Evolutionary conservation across 306 rosid genomes (phyloP).

Genomic region (Gynostemma pentaphyllum): DNA sequence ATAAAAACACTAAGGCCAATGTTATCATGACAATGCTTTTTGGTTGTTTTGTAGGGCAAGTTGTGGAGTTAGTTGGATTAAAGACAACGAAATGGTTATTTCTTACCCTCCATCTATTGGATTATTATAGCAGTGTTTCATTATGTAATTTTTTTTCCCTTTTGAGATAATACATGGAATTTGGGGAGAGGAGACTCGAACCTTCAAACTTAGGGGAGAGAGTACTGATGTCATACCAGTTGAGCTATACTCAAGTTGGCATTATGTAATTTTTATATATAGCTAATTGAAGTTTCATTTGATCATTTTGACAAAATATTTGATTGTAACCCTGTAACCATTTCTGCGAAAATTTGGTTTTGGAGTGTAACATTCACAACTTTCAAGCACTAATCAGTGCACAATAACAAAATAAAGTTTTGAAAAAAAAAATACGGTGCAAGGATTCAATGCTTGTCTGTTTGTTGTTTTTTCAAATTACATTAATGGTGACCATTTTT

Average conservation of each 20-base stretch:
- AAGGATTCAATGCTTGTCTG: neutral
- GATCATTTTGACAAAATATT: neutral
- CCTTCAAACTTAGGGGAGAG: no score
- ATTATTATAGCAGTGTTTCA: slow-evolving; percentile 4
- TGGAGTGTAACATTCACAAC: slow-evolving; percentile 5
- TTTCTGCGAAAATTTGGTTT: slow-evolving; percentile 2
- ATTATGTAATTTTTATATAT: slow-evolving; percentile 3
- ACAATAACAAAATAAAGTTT: slow-evolving; percentile 6
- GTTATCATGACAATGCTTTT: neutral
- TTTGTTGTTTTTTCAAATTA: no score
- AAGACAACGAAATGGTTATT: neutral
- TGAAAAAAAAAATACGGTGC: neutral
- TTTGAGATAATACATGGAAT: no score
- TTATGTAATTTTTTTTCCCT: no score
- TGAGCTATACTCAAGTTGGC: no score
- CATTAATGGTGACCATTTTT: no score
- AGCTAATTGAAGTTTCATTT: slow-evolving; percentile 5
- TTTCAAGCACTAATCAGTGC: neutral
- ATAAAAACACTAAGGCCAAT: no score
- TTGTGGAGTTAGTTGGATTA: neutral
- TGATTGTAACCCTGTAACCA: neutral
- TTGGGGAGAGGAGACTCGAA: no score
- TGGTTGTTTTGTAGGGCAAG: slow-evolving; percentile 6
- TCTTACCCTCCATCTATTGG: neutral
- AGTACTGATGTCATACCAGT: no score